Base-by-base conservation (phyloP, 2,329 filamentous ascomycete genomes). In the Ustilaginoidea virens region DNA sequence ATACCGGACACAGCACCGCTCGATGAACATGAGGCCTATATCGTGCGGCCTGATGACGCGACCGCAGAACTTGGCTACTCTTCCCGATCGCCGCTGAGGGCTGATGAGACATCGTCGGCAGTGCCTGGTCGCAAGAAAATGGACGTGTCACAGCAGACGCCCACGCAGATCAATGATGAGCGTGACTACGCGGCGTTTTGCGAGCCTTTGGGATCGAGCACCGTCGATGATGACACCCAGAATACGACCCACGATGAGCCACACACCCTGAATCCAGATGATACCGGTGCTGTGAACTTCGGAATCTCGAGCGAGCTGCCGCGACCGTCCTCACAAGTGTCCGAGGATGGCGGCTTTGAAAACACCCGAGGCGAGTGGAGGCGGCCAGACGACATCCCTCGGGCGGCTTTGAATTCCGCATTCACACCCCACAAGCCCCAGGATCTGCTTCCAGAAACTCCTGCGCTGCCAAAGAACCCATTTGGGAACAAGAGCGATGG, bases 81-180 rank as follows among this genome's bases (percentile, higher is more conserved):
- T 32, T 27, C 30, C 17, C 35, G 33, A 24, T 19, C 28, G 8
- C 17, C 18, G 2, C 18, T 28, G 12, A 28, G 18, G n/a, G 21
- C 18, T 20, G 28, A 28, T 10, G 16, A 28, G 16, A 24, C 13
- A 21, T 9, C 25, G 17, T 4, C 9, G 12, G 10, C 22, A 17
- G 17, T 13, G 20, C 13, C 32, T 28, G 25, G 21, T 16, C 23
- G 11, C 21, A 24, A 22, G 19, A 35, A 49, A 29, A 63, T 58
- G 51, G 54, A 62, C 18, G 49, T 46, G n/a, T 66, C 63, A 8
- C 59, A 64, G 23, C 56, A 62, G 32, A 66, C 66, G 7, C 61
- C 62, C 2, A 73, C 68, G 1, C 68, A 73, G 45, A 52, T 58
- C 33, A 73, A 73, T 37, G 58, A 62, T 25, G 65, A 56, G 26